Percentiles rank a stretch among this genome's conserved stretches.
Evolutionary conservation across 2,329 filamentous ascomycete species (phyloP).

Genomic region (Fusarium kyushuense): DNA sequence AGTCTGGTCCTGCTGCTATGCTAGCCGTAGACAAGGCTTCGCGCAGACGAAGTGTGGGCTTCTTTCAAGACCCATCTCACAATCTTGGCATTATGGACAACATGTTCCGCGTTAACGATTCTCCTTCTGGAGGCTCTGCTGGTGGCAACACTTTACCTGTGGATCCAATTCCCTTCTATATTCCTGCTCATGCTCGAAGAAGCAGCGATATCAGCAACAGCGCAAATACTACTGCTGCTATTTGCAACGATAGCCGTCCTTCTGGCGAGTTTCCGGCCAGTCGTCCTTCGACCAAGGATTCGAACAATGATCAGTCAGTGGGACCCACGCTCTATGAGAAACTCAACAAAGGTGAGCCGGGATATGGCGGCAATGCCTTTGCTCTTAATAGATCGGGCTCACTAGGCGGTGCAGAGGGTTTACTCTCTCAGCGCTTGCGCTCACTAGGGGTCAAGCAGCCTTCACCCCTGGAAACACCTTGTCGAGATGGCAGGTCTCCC

Average conservation of each 20-base stretch:
- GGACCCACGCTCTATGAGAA: conserved; percentile 70
- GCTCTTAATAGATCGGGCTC: conserved; percentile 52
- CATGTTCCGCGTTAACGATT: conserved; percentile 24
- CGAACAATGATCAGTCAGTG: conserved; percentile 47
- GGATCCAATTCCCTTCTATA: conserved; percentile 65
- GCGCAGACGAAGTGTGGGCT: conserved; percentile 68
- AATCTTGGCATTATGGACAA: conserved; percentile 55
- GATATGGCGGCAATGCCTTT: conserved; percentile 71
- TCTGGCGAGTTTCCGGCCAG: conserved; percentile 48
- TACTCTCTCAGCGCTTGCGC: conserved; percentile 77
- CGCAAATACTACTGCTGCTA: conserved; percentile 45
- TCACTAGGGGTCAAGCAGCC: conserved; percentile 65
- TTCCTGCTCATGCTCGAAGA: conserved; percentile 52
- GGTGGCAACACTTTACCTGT: conserved; percentile 55
- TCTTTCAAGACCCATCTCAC: conserved; percentile 53
- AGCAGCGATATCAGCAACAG: conserved; percentile 51
- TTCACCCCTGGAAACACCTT: conserved; percentile 12
- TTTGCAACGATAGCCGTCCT: conserved; percentile 41
- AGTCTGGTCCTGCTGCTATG: conserved; percentile 60
- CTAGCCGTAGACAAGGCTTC: conserved; percentile 70
- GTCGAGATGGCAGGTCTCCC: background rate
- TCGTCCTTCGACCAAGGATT: conserved; percentile 54
- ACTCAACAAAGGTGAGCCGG: conserved; percentile 72
- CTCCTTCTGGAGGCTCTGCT: conserved; percentile 38
- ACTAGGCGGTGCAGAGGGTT: conserved; percentile 65